Conservation (phyloP, 2,329 filamentous ascomycete genomes). For the Byssochlamys sp. region DNA sequence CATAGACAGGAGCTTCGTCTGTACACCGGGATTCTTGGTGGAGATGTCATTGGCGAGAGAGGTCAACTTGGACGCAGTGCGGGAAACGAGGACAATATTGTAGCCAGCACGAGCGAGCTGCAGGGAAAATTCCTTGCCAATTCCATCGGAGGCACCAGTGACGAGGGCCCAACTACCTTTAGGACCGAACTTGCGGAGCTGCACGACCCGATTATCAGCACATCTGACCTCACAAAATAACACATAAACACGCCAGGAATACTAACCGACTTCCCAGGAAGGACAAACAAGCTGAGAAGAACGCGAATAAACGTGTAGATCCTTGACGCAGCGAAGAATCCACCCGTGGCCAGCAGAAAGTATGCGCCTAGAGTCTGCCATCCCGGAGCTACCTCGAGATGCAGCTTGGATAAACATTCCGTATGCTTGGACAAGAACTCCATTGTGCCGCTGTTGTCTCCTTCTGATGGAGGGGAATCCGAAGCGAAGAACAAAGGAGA, state of each 20-base stretch:
- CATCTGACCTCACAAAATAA: neutral
- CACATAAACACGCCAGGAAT: neutral
- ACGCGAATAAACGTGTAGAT: conserved; percentile 52
- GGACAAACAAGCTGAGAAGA: conserved; percentile 58
- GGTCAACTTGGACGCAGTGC: conserved; percentile 85
- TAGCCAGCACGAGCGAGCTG: conserved; percentile 86
- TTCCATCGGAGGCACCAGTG: conserved; percentile 89
- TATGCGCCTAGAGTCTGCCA: conserved; percentile 27
- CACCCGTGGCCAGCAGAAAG: conserved; percentile 41
- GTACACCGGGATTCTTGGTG: conserved; percentile 54
- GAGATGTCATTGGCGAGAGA: conserved; percentile 65
- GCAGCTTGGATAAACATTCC: conserved; percentile 25
- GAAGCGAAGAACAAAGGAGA: neutral
- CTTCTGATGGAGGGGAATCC: neutral
- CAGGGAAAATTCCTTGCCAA: conserved; percentile 89
- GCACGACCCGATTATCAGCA: neutral
- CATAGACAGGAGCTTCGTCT: conserved; percentile 77
- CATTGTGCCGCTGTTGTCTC: conserved; percentile 16
- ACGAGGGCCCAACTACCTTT: conserved; percentile 90
- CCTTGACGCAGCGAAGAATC: conserved; percentile 49
- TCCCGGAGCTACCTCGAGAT: conserved; percentile 25
- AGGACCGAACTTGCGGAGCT: conserved; percentile 84
- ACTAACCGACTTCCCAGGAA: conserved; percentile 41
- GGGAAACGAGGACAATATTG: conserved; percentile 89
- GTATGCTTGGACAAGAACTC: conserved; percentile 22